Evolutionary conservation across 257 asterid genomes (phyloP).

Genomic region (Solanum corneliomulleri): DNA sequence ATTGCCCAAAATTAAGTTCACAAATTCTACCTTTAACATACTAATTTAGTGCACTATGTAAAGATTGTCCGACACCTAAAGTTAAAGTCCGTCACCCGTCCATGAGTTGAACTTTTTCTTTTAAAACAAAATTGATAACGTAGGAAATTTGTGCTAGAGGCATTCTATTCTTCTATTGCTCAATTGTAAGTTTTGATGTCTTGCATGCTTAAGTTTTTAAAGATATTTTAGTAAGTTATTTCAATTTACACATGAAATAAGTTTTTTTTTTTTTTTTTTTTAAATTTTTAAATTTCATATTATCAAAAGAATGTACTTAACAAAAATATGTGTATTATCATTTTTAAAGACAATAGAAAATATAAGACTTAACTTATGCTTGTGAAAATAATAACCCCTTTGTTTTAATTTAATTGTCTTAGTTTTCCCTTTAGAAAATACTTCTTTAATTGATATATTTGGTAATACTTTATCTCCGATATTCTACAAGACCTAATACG

Average conservation of each 20-base stretch:
- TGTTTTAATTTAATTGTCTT: neutral
- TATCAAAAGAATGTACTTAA: too few relatives aligned
- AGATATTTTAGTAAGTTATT: neutral
- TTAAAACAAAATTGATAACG: neutral
- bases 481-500: neutral
- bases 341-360: neutral
- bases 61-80: neutral
- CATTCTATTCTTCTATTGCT: neutral
- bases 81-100: neutral
- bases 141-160: neutral
- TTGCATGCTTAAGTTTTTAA: neutral
- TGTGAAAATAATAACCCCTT: neutral
- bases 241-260: neutral
- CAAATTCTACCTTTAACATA: neutral
- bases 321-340: neutral
- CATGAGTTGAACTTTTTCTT: neutral
- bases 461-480: neutral
- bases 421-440: neutral
- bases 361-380: neutral
- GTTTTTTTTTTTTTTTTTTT: too few relatives aligned
- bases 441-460: neutral
- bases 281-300: neutral
- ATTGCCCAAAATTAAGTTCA: neutral
- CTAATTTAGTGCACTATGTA: neutral
- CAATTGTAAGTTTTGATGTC: neutral